Evolutionary conservation across 2,329 filamentous ascomycete species (phyloP).

Genomic region (Pyricularia grisea): DNA sequence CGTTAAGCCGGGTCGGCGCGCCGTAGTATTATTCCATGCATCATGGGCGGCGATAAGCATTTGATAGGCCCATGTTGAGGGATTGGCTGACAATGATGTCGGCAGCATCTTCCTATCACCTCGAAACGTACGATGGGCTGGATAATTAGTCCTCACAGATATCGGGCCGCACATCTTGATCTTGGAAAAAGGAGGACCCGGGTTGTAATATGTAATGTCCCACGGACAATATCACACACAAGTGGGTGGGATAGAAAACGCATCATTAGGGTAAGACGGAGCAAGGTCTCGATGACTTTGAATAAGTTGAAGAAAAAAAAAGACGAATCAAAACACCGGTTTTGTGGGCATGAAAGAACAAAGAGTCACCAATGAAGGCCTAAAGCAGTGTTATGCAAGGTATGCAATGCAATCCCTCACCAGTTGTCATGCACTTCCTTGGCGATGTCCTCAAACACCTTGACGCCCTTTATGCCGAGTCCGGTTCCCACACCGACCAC

Average conservation of each 20-base stretch:
- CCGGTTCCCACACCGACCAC: constrained; percentile 63
- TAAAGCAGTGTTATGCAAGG: background rate
- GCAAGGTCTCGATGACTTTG: background rate
- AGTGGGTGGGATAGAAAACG: background rate
- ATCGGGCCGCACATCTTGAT: background rate
- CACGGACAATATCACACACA: background rate
- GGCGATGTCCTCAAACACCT: constrained; percentile 60
- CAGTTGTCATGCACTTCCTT: background rate
- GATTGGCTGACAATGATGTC: background rate
- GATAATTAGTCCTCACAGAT: background rate
- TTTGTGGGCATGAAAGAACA: background rate
- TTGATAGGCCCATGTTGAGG: background rate
- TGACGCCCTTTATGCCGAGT: constrained; percentile 52
- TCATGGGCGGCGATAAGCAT: background rate
- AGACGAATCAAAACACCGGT: background rate
- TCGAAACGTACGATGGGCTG: background rate
- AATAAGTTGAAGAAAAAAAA: too few relatives aligned
- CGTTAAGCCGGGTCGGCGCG: background rate
- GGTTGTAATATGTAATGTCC: background rate
- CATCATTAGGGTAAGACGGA: background rate
- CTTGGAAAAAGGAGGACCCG: background rate
- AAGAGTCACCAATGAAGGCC: background rate
- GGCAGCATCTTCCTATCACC: background rate
- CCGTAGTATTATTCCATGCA: background rate
- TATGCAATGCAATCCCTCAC: background rate